Evolutionary conservation across 78 protist genomes (phyloP), one percentile per base, ranked within the genome.

Genomic region (Creolimax fragrantissima): DNA sequence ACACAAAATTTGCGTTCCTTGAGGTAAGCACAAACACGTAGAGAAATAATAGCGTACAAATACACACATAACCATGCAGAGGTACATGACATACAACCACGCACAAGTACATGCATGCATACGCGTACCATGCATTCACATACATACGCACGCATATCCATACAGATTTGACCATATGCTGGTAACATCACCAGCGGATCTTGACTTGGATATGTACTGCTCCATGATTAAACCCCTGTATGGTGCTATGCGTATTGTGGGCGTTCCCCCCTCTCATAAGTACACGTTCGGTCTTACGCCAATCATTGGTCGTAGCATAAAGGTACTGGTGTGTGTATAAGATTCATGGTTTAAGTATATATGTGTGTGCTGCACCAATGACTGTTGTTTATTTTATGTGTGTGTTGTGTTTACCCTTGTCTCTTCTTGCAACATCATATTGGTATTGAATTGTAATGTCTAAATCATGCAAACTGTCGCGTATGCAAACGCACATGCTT

Each of bases 121-220:
- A n/a, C n/a, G n/a, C n/a, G n/a, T n/a, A n/a, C n/a, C n/a, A n/a
- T n/a, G n/a, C n/a, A n/a, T n/a, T n/a, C n/a, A n/a, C n/a, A n/a
- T n/a, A n/a, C n/a, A n/a, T n/a, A n/a, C n/a, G n/a, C n/a, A n/a
- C n/a, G n/a, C n/a, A n/a, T n/a, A n/a, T n/a, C n/a, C n/a, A n/a
- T n/a, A n/a, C 81, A 66, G 81, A 32, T 84, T 84, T 32, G 88
- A 84, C 45, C 24, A n/a, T 24, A 84, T 84, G 88, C 88, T 84
- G 39, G 24, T 84, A 17, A 84, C 88, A 17, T 32, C 88, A 11
- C 88, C 88, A 32, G 88, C 88, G 11, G 88, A 84, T 37, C 88
- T 84, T 42, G 45, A 84, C 24, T 84, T 11, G 11, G 88, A 84
- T 84, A 42, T 41, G 41, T 84, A 84, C 24, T 17, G 47, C 35